Base-by-base conservation (phyloP, 2,329 filamentous ascomycete genomes). In the Epichloe elymi region DNA sequence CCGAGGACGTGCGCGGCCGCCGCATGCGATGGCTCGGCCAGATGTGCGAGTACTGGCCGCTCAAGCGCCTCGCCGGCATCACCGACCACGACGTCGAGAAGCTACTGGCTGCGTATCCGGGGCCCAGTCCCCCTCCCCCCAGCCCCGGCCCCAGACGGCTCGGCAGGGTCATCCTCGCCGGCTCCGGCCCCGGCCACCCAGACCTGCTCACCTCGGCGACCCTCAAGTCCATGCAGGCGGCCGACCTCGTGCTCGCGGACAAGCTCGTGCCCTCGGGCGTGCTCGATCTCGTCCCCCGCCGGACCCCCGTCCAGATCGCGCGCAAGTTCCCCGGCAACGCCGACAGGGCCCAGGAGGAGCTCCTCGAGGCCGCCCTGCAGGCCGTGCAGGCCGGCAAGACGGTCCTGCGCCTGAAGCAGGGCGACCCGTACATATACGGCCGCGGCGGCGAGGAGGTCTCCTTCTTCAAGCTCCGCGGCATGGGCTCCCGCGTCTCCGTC, bases 251-350 rank as follows among this genome's bases (percentile, higher is more conserved):
- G 54, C 79, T 93, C 5, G 87, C 86, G 41, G 87, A 93, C 69
- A 93, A 93, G 69, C 83, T 93, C 46, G 86, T 93, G 3, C 88
- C 93, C 0, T 76, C 87, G 0, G 82, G 85, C 7, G 88, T 98
- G 3, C 75, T 98, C 10, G 87, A 91, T 56, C 79, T 98, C 15
- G 86, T 97, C 51, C 93, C 93, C 2, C 87, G 93, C 37, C 81
- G 91, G 50, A 95, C 90, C 8, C 83, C 85, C 10, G 84, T 97
- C 12, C 82, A 88, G 60, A 98, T 98, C 59, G 91, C 93, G 4
- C 85, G 90, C 61, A 98, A 98, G 66, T 98, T 98, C 68, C 93
- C 93, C 1, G 93, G 93, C 20, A 97, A 98, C 67, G 93, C 93
- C 40, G 93, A 98, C 59, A 81, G 82, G 43, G 93, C 93, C 0